Conservation (phyloP, 768 basidiomycete species). For the Pleurotus pulmonarius region DNA sequence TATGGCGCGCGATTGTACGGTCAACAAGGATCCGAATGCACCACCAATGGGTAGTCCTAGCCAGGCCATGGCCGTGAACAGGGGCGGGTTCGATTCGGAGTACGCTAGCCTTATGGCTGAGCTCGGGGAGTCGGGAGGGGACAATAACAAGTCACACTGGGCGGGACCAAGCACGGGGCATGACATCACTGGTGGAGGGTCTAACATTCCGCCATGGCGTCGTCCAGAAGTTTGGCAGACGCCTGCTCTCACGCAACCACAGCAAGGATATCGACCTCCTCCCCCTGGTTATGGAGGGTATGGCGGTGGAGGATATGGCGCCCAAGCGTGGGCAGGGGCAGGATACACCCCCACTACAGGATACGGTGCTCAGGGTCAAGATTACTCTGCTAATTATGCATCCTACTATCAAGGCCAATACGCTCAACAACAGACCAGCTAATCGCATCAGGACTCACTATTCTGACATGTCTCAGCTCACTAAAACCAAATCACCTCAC, state of each 20-base stretch:
- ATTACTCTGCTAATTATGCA: slow-evolving; percentile 75
- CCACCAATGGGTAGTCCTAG: slow-evolving; percentile 40
- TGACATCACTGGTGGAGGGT: slow-evolving; percentile 70
- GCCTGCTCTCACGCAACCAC: slow-evolving; percentile 42
- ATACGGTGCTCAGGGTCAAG: slow-evolving; percentile 51
- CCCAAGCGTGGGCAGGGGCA: slow-evolving; percentile 34
- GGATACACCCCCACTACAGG: slow-evolving; percentile 44
- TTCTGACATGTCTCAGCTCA: slow-evolving; percentile 42
- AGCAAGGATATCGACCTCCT: slow-evolving; percentile 68
- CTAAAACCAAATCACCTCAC: slow-evolving; percentile 28
- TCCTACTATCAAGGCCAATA: slow-evolving; percentile 90
- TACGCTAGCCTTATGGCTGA: slow-evolving; percentile 98
- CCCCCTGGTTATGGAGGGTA: slow-evolving; percentile 54
- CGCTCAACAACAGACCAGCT: slow-evolving; percentile 64
- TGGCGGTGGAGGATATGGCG: slow-evolving; percentile 44
- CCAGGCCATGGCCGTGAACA: slow-evolving; percentile 33
- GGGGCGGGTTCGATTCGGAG: slow-evolving; percentile 93
- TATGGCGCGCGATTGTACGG: slow-evolving; percentile 98
- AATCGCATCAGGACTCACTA: slow-evolving; percentile 16
- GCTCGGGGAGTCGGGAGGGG: slow-evolving; percentile 76
- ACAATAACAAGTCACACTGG: slow-evolving; percentile 51
- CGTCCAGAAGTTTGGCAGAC: slow-evolving; percentile 86
- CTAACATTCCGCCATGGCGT: slow-evolving; percentile 87
- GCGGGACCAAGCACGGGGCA: slow-evolving; percentile 49
- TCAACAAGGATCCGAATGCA: slow-evolving; percentile 86